Evolutionary conservation across 805 yeast genomes (phyloP).

Genomic region (Kodamaea fukazawae): DNA sequence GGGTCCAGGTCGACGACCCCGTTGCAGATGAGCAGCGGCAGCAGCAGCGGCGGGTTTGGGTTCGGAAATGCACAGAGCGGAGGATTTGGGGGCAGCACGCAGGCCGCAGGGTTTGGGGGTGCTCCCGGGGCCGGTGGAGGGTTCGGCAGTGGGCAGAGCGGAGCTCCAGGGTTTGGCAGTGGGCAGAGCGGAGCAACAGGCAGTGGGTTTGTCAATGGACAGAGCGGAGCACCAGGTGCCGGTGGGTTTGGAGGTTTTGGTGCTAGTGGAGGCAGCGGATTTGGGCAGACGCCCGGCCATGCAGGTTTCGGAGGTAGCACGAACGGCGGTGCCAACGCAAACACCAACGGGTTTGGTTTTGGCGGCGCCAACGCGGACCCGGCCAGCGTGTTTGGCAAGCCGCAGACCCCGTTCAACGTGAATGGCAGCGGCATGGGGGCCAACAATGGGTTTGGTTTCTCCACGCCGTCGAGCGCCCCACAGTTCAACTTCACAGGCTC

Average conservation of each 20-base stretch:
- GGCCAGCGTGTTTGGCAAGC: not conserved
- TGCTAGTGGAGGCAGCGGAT: not conserved
- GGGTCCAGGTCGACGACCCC: constrained; percentile 1
- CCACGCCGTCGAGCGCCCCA: constrained; percentile 1
- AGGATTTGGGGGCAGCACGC: not conserved
- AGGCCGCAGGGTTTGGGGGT: not conserved
- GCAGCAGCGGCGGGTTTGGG: not conserved
- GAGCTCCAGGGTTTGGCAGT: too few relatives aligned
- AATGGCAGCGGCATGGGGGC: not conserved
- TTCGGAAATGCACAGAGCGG: constrained; percentile 5
- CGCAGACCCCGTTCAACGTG: not conserved
- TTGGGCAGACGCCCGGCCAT: not conserved
- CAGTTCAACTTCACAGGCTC: constrained; percentile 24
- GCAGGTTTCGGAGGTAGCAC: constrained; percentile 5
- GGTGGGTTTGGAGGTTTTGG: constrained; percentile 3
- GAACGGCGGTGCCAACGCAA: not conserved
- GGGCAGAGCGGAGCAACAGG: too few relatives aligned
- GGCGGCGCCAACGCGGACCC: not conserved
- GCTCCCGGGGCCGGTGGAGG: not conserved
- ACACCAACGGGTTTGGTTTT: not conserved
- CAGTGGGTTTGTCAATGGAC: too few relatives aligned
- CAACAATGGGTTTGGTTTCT: not conserved
- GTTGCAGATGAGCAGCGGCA: constrained; percentile 3
- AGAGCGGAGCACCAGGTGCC: too few relatives aligned
- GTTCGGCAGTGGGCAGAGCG: too few relatives aligned